Conservation (phyloP, 2,329 filamentous ascomycete genomes). For the Botrytis paeoniae region DNA sequence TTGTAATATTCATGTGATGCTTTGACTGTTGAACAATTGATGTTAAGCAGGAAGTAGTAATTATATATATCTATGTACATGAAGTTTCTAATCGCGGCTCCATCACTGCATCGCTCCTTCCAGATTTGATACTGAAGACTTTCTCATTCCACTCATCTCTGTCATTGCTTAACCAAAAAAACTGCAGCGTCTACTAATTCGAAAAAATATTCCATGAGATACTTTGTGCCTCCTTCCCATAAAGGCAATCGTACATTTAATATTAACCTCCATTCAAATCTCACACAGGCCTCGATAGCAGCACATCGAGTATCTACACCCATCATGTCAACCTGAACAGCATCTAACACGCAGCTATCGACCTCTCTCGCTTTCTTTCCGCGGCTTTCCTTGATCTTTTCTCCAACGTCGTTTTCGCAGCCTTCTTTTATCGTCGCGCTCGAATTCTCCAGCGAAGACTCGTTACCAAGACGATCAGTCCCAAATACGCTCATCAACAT, state of each 20-base stretch:
- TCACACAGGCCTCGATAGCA: too few relatives aligned
- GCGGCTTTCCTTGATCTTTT: too few relatives aligned
- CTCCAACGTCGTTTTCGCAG: not conserved
- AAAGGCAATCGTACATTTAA: not conserved
- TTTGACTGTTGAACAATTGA: not conserved
- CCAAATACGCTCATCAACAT: not conserved
- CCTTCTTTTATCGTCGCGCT: not conserved
- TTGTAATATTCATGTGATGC: not conserved
- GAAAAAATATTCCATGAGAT: not conserved
- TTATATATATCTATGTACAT: not conserved
- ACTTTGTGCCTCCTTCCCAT: not conserved
- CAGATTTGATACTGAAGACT: too few relatives aligned
- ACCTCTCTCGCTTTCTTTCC: too few relatives aligned
- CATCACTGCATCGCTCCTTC: not conserved
- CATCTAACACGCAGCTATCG: not conserved
- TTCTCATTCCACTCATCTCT: not conserved
- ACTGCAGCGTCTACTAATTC: not conserved
- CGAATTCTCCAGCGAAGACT: not conserved
- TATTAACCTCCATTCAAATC: not conserved
- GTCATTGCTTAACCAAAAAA: not conserved
- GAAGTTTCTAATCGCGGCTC: not conserved
- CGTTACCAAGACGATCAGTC: too few relatives aligned
- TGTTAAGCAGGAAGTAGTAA: not conserved
- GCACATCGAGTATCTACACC: too few relatives aligned
- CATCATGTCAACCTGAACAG: not conserved